Evolutionary conservation across 2,329 filamentous ascomycete genomes (phyloP), one percentile per base, ranked within the genome.

Genomic region (Neofusicoccum ribis): DNA sequence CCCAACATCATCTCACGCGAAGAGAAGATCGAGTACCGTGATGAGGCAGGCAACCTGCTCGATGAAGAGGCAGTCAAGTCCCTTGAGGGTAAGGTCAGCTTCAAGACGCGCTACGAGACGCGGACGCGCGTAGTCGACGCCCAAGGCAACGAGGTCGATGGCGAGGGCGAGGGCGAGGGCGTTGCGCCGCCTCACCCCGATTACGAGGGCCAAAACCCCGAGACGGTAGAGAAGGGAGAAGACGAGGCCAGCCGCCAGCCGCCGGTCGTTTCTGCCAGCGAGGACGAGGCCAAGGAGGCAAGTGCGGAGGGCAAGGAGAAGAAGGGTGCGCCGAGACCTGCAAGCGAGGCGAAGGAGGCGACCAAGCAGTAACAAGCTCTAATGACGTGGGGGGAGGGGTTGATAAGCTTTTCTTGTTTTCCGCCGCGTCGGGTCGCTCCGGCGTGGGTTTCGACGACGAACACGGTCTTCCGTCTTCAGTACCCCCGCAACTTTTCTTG

Each of bases 101-200:
- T 99, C 81, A 89, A 96, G 81, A 98, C 95, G 12, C 90, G 90
- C 70, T 97, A 97, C 76, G 94, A 98, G 83, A 97, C 94, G n/a
- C 87, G 91, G 69, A 97, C 93, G 8, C 89, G 92, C 65, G 79
- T 98, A 64, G 84, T 97, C 46, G 92, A 97, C 77, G 86, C 86
- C 61, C 77, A 88, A 49, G 95, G 93, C 66, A 92, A 93, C 69
- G 91, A 96, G 74, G 70, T 81, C 23, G 76, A 78, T 5, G 76
- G 76, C 27, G 27, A 78, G 6, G 76, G 76, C 27, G 27, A 78
- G 5, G 76, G 76, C 15, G 70, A 70, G 20, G 76, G 74, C 23
- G 79, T 78, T 67, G 84, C 81, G 60, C 85, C 83, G 51, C 81
- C 82, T 67, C 85, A 86, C 71, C 85, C 84, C 1, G 85, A 86